Evolutionary conservation across 306 rosid species (phyloP).

Genomic region (Senna tora): DNA sequence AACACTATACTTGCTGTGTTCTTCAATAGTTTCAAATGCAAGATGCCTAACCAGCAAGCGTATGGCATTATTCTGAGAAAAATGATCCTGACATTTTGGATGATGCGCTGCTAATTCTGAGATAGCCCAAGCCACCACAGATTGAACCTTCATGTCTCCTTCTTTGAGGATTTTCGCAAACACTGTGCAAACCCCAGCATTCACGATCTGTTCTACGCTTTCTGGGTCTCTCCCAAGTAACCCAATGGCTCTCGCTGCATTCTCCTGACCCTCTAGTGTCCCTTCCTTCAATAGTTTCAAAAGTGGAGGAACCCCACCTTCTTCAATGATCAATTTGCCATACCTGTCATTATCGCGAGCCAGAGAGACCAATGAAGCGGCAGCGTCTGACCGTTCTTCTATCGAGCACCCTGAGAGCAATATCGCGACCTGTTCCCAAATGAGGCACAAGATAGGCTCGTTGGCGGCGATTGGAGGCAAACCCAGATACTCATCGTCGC

Average conservation of each 20-base stretch:
- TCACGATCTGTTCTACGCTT: conserved; percentile 63
- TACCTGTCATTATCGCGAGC: conserved; percentile 64
- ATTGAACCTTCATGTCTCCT: conserved; percentile 64
- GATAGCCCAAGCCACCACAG: conserved; percentile 62
- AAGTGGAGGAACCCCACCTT: conserved; percentile 60
- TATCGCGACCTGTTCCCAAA: conserved; percentile 63
- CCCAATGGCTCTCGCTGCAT: conserved; percentile 59
- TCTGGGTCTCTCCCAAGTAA: conserved; percentile 61
- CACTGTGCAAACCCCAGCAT: conserved; percentile 54
- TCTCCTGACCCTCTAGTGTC: conserved; percentile 55
- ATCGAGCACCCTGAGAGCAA: conserved; percentile 44
- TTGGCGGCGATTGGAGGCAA: conserved; percentile 66
- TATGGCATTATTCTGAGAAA: conserved; percentile 64
- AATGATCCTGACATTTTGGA: conserved; percentile 69
- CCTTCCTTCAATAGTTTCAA: conserved; percentile 64
- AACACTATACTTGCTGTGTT: conserved; percentile 62
- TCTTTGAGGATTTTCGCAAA: conserved; percentile 70
- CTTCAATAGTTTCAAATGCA: conserved; percentile 69
- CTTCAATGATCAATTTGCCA: conserved; percentile 58
- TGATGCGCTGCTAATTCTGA: conserved; percentile 54
- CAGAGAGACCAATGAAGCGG: conserved; percentile 59
- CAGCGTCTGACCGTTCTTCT: conserved; percentile 61
- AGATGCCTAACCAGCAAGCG: conserved; percentile 67
- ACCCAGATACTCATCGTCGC: conserved; percentile 57
- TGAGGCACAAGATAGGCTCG: conserved; percentile 60